phyloP scores from a whole-genome alignment of 805 yeast genomes.

The Cyberlindnera petersonii region DNA sequence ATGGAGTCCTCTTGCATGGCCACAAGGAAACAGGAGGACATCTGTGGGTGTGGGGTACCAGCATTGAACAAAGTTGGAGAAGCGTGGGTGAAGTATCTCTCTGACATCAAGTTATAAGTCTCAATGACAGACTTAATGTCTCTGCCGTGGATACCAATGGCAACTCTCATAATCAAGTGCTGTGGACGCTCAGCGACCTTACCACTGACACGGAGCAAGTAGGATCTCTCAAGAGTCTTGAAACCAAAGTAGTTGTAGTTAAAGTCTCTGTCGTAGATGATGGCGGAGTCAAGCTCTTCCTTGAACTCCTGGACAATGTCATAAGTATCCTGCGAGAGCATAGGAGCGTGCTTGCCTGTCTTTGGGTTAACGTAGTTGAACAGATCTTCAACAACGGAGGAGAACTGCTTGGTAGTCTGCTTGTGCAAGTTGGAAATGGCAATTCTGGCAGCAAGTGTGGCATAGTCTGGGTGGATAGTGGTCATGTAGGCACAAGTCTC shows the following conservation, averaged over 20 bases:
- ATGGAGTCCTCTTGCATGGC: constrained; percentile 93
- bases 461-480: constrained; percentile 95
- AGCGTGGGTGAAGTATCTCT: constrained; percentile 85
- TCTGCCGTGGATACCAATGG: constrained; percentile 82
- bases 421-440: constrained; percentile 94
- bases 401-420: constrained; percentile 82
- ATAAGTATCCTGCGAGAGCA: constrained; percentile 66
- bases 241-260: constrained; percentile 81
- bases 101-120: constrained; percentile 86
- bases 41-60: constrained; percentile 78
- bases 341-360: constrained; percentile 52
- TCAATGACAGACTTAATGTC: constrained; percentile 66
- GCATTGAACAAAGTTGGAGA: constrained; percentile 96
- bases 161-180: constrained; percentile 84
- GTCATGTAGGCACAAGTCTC: constrained; percentile 98
- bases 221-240: constrained; percentile 85
- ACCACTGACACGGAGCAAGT: constrained; percentile 62
- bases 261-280: constrained; percentile 75
- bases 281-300: constrained; percentile 66
- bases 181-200: constrained; percentile 86
- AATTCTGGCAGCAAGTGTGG: constrained; percentile 89
- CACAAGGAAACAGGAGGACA: constrained; percentile 89
- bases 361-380: constrained; percentile 78
- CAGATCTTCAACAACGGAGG: constrained; percentile 68
- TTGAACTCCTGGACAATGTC: constrained; percentile 59